Percentiles rank a stretch among this genome's conserved stretches.
phyloP scores from a whole-genome alignment of 2,329 filamentous ascomycete species.

The Clarireedia sp. region DNA sequence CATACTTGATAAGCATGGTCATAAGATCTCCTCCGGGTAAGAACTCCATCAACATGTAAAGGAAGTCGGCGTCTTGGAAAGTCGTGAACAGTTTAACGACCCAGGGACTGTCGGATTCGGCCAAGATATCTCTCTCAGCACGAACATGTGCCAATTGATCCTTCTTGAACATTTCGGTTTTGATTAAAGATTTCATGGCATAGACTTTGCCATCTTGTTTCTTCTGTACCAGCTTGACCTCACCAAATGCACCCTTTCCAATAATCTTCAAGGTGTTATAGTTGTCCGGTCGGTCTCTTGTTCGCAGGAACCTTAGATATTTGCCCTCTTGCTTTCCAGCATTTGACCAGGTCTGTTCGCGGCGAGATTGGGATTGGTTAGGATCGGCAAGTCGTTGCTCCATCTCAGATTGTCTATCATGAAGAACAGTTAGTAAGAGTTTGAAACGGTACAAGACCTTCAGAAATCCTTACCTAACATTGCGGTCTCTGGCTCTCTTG shows the following conservation, averaged over 20 bases:
- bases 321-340: slow-evolving; percentile 83
- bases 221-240: slow-evolving; percentile 95
- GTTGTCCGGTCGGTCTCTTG: slow-evolving; percentile 87
- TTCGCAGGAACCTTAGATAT: slow-evolving; percentile 88
- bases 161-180: slow-evolving; percentile 99
- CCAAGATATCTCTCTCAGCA: slow-evolving; percentile 93
- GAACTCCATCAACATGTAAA: slow-evolving; percentile 99
- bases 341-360: slow-evolving; percentile 76
- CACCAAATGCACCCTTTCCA: slow-evolving; percentile 96
- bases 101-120: slow-evolving; percentile 99
- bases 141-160: slow-evolving; percentile 96
- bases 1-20: slow-evolving; percentile 99
- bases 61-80: slow-evolving; percentile 91
- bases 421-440: neutral
- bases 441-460: neutral
- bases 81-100: slow-evolving; percentile 97
- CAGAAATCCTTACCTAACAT: slow-evolving; percentile 62
- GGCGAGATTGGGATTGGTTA: slow-evolving; percentile 64
- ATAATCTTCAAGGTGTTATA: slow-evolving; percentile 97
- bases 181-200: slow-evolving; percentile 95
- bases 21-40: slow-evolving; percentile 95
- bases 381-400: slow-evolving; percentile 78
- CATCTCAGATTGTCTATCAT: slow-evolving; percentile 74
- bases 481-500: slow-evolving; percentile 87
- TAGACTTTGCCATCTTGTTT: slow-evolving; percentile 96